Conservation (phyloP, 768 basidiomycete genomes). For the Tylopilus sp. region DNA sequence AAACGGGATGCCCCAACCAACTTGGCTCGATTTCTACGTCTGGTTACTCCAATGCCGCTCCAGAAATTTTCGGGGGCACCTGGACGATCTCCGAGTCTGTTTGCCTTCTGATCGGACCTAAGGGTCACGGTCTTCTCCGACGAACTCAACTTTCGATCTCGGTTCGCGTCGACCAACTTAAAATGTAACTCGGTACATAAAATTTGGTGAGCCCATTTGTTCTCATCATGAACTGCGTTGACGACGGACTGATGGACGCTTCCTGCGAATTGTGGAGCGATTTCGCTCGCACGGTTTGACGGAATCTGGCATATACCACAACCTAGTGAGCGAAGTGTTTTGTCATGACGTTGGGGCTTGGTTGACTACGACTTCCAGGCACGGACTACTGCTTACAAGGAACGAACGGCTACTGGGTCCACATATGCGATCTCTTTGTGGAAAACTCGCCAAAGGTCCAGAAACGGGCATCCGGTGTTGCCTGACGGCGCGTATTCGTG, state of each 20-base stretch:
- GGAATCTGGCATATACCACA: neutral
- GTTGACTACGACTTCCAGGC: constrained; percentile 1
- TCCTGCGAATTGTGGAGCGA: too few relatives aligned
- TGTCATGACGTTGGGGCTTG: neutral
- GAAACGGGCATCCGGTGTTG: neutral
- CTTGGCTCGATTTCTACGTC: neutral
- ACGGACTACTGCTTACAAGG: neutral
- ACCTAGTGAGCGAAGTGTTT: neutral
- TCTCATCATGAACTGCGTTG: too few relatives aligned
- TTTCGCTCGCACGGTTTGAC: neutral
- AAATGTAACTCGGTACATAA: neutral
- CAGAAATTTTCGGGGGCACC: neutral
- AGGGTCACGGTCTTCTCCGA: neutral
- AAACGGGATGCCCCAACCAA: neutral
- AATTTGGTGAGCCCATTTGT: too few relatives aligned
- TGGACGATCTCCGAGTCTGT: neutral
- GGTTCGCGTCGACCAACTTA: constrained; percentile 1
- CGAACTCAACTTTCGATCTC: constrained; percentile 1
- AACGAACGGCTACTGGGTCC: neutral
- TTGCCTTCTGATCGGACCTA: constrained; percentile 1
- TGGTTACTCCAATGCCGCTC: neutral
- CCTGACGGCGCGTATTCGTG: neutral
- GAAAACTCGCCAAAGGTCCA: neutral
- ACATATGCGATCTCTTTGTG: constrained; percentile 1
- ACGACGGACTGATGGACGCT: neutral